Percentiles rank a stretch among this genome's conserved stretches.
These are phyloP conservation scores for Detonula confervacea DNA, from an alignment of 352 stramenopile genomes.

Conservation along the genomic window DNA sequence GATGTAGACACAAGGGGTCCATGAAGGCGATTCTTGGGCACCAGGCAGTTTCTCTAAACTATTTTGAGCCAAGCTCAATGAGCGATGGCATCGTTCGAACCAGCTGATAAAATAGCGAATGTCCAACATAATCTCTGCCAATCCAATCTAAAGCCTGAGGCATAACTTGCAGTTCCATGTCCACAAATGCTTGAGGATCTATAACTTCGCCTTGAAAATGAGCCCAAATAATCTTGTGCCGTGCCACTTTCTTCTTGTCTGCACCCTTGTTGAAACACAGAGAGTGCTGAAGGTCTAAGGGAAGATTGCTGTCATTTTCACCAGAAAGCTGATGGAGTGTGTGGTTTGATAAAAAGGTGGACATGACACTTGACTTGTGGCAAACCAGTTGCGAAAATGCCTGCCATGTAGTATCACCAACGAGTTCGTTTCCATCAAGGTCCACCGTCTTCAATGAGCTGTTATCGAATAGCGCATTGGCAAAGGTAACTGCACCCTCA, in stretches of 20 bases:
- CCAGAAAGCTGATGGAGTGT: not conserved
- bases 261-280: not conserved
- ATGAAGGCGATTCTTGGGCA: too few relatives aligned
- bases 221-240: not conserved
- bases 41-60: too few relatives aligned
- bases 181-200: not conserved
- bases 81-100: not conserved
- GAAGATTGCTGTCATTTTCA: not conserved
- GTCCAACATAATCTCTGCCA: not conserved
- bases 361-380: not conserved
- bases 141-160: constrained; percentile 14
- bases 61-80: too few relatives aligned
- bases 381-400: not conserved
- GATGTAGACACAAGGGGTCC: too few relatives aligned
- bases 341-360: constrained; percentile 1
- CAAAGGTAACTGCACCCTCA: not conserved
- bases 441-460: not conserved
- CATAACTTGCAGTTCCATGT: not conserved
- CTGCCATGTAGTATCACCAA: not conserved
- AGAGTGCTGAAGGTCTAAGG: not conserved
- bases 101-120: not conserved
- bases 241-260: not conserved
- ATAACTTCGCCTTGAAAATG: not conserved
- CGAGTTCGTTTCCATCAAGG: too few relatives aligned
- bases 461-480: constrained; percentile 2